Evolutionary conservation across 2,329 filamentous ascomycete genomes (phyloP).

Genomic region (Monilinia fructigena): DNA sequence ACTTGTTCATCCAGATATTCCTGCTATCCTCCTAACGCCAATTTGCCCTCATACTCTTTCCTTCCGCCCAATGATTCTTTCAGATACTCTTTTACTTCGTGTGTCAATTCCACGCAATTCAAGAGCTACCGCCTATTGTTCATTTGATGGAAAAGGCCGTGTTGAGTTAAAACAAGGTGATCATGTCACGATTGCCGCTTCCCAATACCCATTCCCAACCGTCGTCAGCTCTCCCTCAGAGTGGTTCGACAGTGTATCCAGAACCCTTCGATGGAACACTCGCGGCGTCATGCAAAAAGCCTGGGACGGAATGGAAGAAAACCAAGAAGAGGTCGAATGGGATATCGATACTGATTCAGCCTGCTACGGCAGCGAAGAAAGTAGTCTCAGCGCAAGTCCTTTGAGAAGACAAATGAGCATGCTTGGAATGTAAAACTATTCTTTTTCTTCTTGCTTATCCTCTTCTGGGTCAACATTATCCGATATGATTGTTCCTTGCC

Average conservation of each 20-base stretch:
- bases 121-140: conserved; percentile 91
- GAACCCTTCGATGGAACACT: conserved; percentile 93
- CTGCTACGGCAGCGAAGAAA: conserved; percentile 71
- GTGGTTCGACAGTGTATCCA: conserved; percentile 94
- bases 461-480: neutral
- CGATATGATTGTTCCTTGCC: too few species aligned
- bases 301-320: conserved; percentile 55
- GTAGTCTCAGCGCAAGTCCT: conserved; percentile 64
- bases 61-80: conserved; percentile 96
- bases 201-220: conserved; percentile 95
- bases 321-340: conserved; percentile 64
- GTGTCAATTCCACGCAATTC: conserved; percentile 82
- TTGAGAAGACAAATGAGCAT: conserved; percentile 72
- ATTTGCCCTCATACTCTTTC: conserved; percentile 97
- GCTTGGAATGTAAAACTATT: conserved; percentile 53
- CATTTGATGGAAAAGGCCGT: conserved; percentile 95
- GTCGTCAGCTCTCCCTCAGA: conserved; percentile 86
- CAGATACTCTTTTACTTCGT: conserved; percentile 87
- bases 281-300: conserved; percentile 88
- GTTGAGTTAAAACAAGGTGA: conserved; percentile 91
- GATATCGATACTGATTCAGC: conserved; percentile 90
- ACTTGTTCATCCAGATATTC: conserved; percentile 93
- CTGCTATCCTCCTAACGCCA: conserved; percentile 91
- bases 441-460: too few species aligned
- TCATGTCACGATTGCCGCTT: conserved; percentile 92